Base-by-base conservation (phyloP, 2,329 filamentous ascomycete species). In the Orbilia oligospora region DNA sequence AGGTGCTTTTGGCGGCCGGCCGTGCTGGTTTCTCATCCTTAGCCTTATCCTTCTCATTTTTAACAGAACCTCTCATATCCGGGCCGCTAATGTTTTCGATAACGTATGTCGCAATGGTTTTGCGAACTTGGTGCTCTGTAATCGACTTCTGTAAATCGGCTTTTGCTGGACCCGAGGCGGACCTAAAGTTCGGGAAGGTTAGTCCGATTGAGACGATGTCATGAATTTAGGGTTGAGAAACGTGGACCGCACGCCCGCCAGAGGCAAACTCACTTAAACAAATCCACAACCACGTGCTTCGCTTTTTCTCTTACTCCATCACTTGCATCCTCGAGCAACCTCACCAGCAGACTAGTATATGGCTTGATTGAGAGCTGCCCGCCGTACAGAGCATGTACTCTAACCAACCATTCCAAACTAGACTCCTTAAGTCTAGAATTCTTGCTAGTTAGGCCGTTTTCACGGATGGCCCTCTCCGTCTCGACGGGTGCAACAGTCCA, bases 311-410 rank as follows among this genome's bases (percentile, higher is more conserved):
- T 90, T 80, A 97, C 94, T 84, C 90, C 91, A 63, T 92, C 91
- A 84, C 97, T 95, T 9, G 94, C 92, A 84, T 97, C 94, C 85
- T 97, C 95, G 49, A 97, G 88, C 81, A 96, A 89, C 69, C 93
- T 91, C 86, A 97, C 95, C 48, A 97, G 87, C 10, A 89, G 88
- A 1, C 93, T 91, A 0, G 97, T 94, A 83, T 97, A 97, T 82
- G 87, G 87, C 80, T 93, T 91, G 85, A 97, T 97, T 44, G 91
- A 90, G 80, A 97, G 86, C 46, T 90, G 90, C 44, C 79, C 80
- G 58, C 80, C 76, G 20, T 77, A 77, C 41, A 75, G 33, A 38
- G 73, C 75, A 75, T 94, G 89, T 85, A 93, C 91, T 87, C 91
- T 91, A 38, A 93, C 87, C 41, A 97, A 86, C 94, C 94, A 97